These are phyloP conservation scores for Hevea brasiliensis DNA, from an alignment of 345 rosid genomes.

Conservation along the genomic window DNA sequence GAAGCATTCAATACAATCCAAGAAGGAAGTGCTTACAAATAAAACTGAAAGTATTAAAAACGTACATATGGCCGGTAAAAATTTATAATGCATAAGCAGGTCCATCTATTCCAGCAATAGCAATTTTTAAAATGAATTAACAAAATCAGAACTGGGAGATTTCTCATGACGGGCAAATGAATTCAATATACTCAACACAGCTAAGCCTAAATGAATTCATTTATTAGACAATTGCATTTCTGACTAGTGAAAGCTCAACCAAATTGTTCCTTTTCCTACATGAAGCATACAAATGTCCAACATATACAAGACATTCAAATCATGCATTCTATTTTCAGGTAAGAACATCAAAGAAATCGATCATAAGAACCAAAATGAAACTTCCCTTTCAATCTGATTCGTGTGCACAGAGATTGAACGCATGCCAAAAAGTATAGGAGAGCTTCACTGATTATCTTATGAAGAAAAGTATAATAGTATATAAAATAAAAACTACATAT, in stretches of 20 bases:
- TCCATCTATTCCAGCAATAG: neutral
- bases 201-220: neutral
- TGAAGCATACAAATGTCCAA: neutral
- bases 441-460: no score
- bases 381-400: neutral
- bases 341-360: neutral
- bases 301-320: neutral
- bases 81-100: neutral
- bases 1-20: no score
- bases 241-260: neutral
- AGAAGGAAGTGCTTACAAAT: no score
- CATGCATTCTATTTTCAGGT: neutral
- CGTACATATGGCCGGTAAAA: neutral
- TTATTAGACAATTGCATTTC: neutral
- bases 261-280: neutral
- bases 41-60: no score
- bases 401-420: neutral
- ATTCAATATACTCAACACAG: neutral
- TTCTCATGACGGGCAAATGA: neutral
- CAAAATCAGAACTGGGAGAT: neutral
- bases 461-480: no score
- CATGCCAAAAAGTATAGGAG: neutral
- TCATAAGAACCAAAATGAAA: neutral
- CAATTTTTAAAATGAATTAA: neutral
- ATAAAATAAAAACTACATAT: no score